Base-by-base conservation (phyloP, 331 rosid genomes). In the Quercus phellos region DNA sequence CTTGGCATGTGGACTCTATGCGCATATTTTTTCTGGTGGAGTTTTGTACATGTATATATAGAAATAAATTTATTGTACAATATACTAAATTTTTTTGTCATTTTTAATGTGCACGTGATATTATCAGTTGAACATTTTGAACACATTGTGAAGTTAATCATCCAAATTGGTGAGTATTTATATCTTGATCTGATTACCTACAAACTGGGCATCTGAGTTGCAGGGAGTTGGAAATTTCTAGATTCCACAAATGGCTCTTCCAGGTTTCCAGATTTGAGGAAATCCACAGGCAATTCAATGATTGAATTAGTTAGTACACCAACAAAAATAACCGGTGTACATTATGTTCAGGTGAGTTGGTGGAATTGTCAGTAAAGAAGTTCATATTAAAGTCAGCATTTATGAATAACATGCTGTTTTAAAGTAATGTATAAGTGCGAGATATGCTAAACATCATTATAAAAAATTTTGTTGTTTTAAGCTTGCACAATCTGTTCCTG, bases 291-390 rank as follows among this genome's bases (percentile, higher is more conserved):
- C 35, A 88, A 88, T 82, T 88, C 96, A 72, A 42, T 94, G 59
- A 90, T 94, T 38, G 97, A 92, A 85, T 86, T 94, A 79, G 86
- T 88, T 79, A 94, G 90, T 80, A 88, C 90, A 1, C 97, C 88
- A 14, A 92, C 97, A 74, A 94, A 92, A 92, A 92, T 94, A 86
- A 89, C 82, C 24, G 97, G 97, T 14, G 98, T 94, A 79, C 97
- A 92, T 85, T 94, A 94, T 77, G 90, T 94, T 74, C 96, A 89
- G 96, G 98, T 94, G 80, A 84, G 88, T 42, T 30, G 63, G 68
- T 72, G 68, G 78, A 78, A 74, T 74, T 59, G 26, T 64, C 26
- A 18, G 6, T 17, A 68, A 50, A 79, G 74, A 73, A 72, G 27
- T 70, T 77, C 73, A 38, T 68, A 78, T 70, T 69, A 69, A 77